phyloP scores from a whole-genome alignment of 2,329 filamentous ascomycete species.

The Scedosporium aurantiacum region DNA sequence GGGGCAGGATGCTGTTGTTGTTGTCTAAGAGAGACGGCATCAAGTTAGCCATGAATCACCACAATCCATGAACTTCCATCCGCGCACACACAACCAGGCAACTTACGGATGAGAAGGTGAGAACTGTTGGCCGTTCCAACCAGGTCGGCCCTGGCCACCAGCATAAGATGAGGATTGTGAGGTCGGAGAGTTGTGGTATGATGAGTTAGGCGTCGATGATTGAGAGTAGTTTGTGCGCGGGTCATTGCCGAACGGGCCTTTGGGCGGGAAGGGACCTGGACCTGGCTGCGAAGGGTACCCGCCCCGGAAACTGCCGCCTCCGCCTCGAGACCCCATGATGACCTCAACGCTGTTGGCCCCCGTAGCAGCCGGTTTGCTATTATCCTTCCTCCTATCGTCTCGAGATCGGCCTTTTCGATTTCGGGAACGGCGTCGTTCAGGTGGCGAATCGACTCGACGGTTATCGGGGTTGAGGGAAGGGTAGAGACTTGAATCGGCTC shows the following conservation, averaged over 20 bases:
- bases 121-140: constrained; percentile 25
- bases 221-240: constrained; percentile 23
- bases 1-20: not conserved
- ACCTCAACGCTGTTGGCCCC: constrained; percentile 40
- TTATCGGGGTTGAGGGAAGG: constrained; percentile 9
- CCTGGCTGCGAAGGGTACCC: not conserved
- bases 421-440: constrained; percentile 15
- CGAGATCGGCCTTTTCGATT: constrained; percentile 25
- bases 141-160: constrained; percentile 18
- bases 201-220: constrained; percentile 30
- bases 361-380: constrained; percentile 21
- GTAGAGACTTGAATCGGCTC: constrained; percentile 11
- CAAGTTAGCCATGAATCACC: too few relatives aligned
- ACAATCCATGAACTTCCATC: too few relatives aligned
- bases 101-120: constrained; percentile 30
- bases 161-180: constrained; percentile 30
- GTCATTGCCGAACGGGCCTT: constrained; percentile 26
- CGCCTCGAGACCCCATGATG: constrained; percentile 32
- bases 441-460: constrained; percentile 14
- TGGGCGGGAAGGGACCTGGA: constrained; percentile 22
- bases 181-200: constrained; percentile 33
- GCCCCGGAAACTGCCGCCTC: constrained; percentile 14
- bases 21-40: not conserved
- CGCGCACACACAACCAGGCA: not conserved
- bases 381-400: constrained; percentile 23